A percentile compares a stretch with the other conserved stretches of the same genome.
These are phyloP conservation scores for Aspergillus caelatus DNA, from an alignment of 2,329 filamentous ascomycete species.

Conservation along the genomic window DNA sequence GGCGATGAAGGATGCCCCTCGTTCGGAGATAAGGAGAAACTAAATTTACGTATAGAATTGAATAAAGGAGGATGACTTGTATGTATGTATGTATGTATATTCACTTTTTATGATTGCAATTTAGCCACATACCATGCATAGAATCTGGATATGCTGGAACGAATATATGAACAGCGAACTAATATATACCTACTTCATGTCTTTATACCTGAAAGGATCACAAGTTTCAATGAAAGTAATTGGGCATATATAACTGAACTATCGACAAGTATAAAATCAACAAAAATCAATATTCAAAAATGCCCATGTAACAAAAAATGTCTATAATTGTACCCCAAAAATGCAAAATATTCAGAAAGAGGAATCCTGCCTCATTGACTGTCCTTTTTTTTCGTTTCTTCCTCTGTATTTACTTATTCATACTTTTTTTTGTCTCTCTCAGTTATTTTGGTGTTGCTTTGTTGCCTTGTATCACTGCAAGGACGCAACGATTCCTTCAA, in stretches of 20 bases:
- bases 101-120: background rate
- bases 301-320: background rate
- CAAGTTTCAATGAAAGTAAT: background rate
- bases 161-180: background rate
- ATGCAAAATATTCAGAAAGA: background rate
- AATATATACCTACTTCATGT: background rate
- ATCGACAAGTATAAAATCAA: background rate
- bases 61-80: background rate
- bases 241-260: background rate
- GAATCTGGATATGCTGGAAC: background rate
- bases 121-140: background rate
- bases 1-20: conserved; percentile 32
- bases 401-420: too few relatives aligned
- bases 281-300: background rate
- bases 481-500: conserved; percentile 20
- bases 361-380: background rate
- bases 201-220: background rate
- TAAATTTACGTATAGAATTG: background rate
- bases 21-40: background rate
- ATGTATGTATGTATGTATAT: background rate
- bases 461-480: background rate
- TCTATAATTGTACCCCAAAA: background rate
- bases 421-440: too few relatives aligned
- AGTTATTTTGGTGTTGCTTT: background rate
- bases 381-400: background rate